These are phyloP conservation scores for Dactylella cylindrospora DNA, from an alignment of 2,329 filamentous ascomycete genomes.

Conservation along the genomic window DNA sequence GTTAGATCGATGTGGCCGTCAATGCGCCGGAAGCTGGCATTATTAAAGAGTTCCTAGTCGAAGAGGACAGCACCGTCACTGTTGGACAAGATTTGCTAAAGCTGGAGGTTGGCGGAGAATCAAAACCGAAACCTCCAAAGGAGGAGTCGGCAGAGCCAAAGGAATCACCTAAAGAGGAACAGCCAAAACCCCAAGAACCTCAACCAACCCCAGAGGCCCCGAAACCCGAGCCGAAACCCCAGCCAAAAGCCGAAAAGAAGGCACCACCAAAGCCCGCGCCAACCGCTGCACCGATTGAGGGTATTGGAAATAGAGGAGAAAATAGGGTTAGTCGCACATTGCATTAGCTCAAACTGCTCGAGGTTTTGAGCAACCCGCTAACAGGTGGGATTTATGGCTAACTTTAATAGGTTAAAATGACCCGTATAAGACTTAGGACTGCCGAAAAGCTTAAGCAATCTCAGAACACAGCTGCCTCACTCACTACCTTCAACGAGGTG, in stretches of 20 bases:
- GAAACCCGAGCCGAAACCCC: constrained; percentile 47
- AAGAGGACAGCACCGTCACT: constrained; percentile 90
- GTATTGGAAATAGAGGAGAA: constrained; percentile 49
- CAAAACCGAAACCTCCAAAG: constrained; percentile 57
- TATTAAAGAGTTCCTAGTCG: constrained; percentile 87
- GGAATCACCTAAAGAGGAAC: constrained; percentile 49
- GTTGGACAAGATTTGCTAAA: constrained; percentile 90
- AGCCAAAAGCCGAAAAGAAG: constrained; percentile 54
- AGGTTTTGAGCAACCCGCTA: too few relatives aligned
- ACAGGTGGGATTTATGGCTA: neutral
- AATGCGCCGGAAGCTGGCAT: constrained; percentile 88
- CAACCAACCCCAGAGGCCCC: constrained; percentile 45
- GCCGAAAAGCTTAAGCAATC: constrained; percentile 98
- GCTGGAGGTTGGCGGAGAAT: constrained; percentile 70
- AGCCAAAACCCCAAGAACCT: constrained; percentile 45
- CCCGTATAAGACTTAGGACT: constrained; percentile 96
- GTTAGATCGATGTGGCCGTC: constrained; percentile 92
- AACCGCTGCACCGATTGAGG: constrained; percentile 47
- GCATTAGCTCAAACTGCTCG: neutral
- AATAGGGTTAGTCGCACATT: constrained; percentile 47
- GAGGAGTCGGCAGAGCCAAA: constrained; percentile 59
- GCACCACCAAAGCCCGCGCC: constrained; percentile 53
- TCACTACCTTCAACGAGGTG: constrained; percentile 98
- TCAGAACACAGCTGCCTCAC: constrained; percentile 93
- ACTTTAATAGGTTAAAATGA: constrained; percentile 85